Evolutionary conservation across 1,284 basidiomycete species (phyloP).

Genomic region (Cryptococcus maquisensis): DNA sequence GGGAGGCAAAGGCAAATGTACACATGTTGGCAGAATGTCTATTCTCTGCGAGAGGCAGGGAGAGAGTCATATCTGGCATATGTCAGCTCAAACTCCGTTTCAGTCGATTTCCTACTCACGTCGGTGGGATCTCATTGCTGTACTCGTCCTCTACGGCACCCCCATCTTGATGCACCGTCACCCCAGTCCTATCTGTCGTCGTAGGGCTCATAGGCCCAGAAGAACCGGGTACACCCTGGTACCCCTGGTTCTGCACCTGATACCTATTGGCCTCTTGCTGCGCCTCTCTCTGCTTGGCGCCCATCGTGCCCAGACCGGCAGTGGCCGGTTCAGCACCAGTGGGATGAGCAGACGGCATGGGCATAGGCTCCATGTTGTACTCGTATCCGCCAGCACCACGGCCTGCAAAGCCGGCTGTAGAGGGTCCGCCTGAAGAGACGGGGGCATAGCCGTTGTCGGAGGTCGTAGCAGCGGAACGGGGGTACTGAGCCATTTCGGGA

Average conservation of each 20-base stretch:
- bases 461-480: slow-evolving; percentile 29
- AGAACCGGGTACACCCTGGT: slow-evolving; percentile 8
- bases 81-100: background rate
- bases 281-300: slow-evolving; percentile 41
- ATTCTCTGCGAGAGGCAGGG: background rate
- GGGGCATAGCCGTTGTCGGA: slow-evolving; percentile 28
- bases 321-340: slow-evolving; percentile 9
- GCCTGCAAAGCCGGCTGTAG: slow-evolving; percentile 41
- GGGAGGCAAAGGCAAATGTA: background rate
- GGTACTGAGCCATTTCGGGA: slow-evolving; percentile 45
- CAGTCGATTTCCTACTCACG: slow-evolving; percentile 17
- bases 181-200: slow-evolving; percentile 13
- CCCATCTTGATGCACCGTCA: slow-evolving; percentile 38
- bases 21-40: background rate
- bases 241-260: slow-evolving; percentile 29
- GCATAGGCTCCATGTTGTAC: slow-evolving; percentile 19
- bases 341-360: slow-evolving; percentile 24
- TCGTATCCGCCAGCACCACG: slow-evolving; percentile 27
- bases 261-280: slow-evolving; percentile 37
- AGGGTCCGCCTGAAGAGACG: slow-evolving; percentile 32
- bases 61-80: background rate
- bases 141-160: slow-evolving; percentile 23
- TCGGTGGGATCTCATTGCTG: slow-evolving; percentile 35
- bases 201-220: slow-evolving; percentile 17
- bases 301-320: slow-evolving; percentile 21